Evolutionary conservation across 257 asterid genomes (phyloP), one percentile per base, ranked within the genome.

Genomic region (Verbena officinalis): DNA sequence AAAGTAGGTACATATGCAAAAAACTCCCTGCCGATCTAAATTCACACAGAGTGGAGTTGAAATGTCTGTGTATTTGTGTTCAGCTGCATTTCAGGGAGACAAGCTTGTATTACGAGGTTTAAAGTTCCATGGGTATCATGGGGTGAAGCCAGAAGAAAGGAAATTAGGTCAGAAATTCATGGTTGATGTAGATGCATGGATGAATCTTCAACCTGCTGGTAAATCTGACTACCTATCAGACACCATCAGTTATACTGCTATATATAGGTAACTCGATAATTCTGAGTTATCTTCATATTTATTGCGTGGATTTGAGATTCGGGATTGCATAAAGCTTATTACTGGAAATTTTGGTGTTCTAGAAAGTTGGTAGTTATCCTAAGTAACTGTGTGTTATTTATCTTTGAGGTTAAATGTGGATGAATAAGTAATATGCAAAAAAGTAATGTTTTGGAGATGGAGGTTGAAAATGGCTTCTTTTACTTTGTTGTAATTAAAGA

Each of bases 141-240:
- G 98, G 40, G 98, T 87, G 71, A 81, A 85, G 81, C 89, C 79
- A 9, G 96, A 89, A 77, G 98, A 93, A 57, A 85, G 73, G 74
- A 84, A 65, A 62, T 77, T 89, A 58, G 97, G 98, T 20, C 98
- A 89, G 79, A 93, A 93, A 70, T 93, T 93, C 76, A 23, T 83
- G 78, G 70, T 93, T 31, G 98, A 93, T 54, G 76, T 93, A 4
- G 98, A 93, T 79, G 97, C 90, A 57, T 93, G 97, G 96, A 87
- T 75, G 88, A 95, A 89, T 86, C 96, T 93, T 62, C 78, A 52
- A 73, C 55, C 88, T 53, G 94, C 97, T 5, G 96, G 96, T 15
- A 62, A 51, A 9, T 92, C 98, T 46, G 98, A 92, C 65, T 23
- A 22, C 22, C 74, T 92, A 13, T 19, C 84, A 7, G 98, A 92